phyloP scores from a whole-genome alignment of 78 protist species.

The Cavenderia fasciculata region DNA sequence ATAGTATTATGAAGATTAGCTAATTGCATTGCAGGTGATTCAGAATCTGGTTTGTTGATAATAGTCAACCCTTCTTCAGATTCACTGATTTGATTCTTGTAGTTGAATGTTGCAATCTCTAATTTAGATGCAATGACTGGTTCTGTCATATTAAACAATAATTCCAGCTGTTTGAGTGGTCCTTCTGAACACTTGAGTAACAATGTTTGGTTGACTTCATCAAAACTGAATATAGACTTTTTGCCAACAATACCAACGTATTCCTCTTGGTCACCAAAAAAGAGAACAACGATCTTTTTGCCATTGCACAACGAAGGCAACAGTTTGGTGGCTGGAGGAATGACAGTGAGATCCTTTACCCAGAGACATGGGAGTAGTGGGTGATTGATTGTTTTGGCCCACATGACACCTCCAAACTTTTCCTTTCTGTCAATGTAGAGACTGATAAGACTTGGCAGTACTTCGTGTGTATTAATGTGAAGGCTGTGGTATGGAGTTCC shows the following conservation, averaged over 20 bases:
- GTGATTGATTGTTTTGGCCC: slow-evolving; percentile 56
- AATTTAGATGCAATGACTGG: slow-evolving; percentile 35
- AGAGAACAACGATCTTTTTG: slow-evolving; percentile 59
- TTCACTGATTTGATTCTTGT: slow-evolving; percentile 53
- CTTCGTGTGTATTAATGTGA: neutral
- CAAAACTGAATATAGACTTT: slow-evolving; percentile 44
- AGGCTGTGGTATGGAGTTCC: neutral
- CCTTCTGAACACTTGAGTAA: slow-evolving; percentile 27
- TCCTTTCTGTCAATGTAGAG: slow-evolving; percentile 2
- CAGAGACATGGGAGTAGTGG: slow-evolving; percentile 61
- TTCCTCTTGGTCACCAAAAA: slow-evolving; percentile 42
- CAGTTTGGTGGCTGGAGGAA: slow-evolving; percentile 44
- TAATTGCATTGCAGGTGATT: neutral
- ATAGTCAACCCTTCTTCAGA: slow-evolving; percentile 65
- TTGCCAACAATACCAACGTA: slow-evolving; percentile 61
- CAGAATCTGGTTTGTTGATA: neutral
- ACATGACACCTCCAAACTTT: slow-evolving; percentile 40
- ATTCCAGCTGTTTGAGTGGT: slow-evolving; percentile 31
- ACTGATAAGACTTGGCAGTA: neutral
- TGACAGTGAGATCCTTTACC: slow-evolving; percentile 47
- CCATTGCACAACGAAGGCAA: slow-evolving; percentile 33
- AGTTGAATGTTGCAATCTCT: slow-evolving; percentile 28
- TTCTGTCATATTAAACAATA: slow-evolving; percentile 11
- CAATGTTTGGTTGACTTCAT: slow-evolving; percentile 59
- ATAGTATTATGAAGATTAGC: neutral